Conservation (phyloP, 2,329 filamentous ascomycete genomes). For the Aspergillus glaucus region DNA sequence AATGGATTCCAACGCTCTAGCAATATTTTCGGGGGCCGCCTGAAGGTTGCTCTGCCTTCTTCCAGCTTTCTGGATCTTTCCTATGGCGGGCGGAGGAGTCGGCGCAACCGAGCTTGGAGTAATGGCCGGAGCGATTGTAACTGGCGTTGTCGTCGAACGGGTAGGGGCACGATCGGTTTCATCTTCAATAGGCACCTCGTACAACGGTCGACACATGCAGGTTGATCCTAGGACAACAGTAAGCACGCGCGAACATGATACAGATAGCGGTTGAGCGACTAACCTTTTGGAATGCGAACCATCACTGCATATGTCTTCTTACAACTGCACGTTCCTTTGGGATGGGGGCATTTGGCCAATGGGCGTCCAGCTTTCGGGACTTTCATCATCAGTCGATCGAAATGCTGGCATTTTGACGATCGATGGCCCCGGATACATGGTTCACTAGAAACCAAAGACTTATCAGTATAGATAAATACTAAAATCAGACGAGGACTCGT, state of each 20-base stretch:
- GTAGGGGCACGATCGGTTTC: conserved; percentile 14
- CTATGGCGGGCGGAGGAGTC: conserved; percentile 20
- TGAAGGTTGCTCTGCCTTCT: conserved; percentile 29
- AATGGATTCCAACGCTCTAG: conserved; percentile 26
- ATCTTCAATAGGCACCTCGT: conserved; percentile 27
- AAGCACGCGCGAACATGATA: not conserved
- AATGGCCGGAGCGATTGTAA: not conserved
- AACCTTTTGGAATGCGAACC: conserved; percentile 41
- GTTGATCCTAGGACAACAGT: conserved; percentile 25
- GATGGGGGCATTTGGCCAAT: conserved; percentile 43
- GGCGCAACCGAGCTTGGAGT: conserved; percentile 11
- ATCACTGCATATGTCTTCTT: conserved; percentile 39
- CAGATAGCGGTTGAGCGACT: conserved; percentile 1
- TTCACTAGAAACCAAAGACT: conserved; percentile 26
- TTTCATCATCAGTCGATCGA: conserved; percentile 45
- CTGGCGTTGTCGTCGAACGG: conserved; percentile 2
- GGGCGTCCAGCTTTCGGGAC: conserved; percentile 45
- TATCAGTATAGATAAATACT: conserved; percentile 1
- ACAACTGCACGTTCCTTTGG: conserved; percentile 37
- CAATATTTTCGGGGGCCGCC: conserved; percentile 27
- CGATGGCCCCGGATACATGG: conserved; percentile 45
- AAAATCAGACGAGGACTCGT: conserved; percentile 8
- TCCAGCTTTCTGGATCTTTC: conserved; percentile 30
- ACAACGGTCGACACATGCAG: conserved; percentile 37
- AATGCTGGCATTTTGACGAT: conserved; percentile 45